These are phyloP conservation scores for Yamadazyma buinensis DNA, from an alignment of 1,139 yeast species.

Conservation along the genomic window DNA sequence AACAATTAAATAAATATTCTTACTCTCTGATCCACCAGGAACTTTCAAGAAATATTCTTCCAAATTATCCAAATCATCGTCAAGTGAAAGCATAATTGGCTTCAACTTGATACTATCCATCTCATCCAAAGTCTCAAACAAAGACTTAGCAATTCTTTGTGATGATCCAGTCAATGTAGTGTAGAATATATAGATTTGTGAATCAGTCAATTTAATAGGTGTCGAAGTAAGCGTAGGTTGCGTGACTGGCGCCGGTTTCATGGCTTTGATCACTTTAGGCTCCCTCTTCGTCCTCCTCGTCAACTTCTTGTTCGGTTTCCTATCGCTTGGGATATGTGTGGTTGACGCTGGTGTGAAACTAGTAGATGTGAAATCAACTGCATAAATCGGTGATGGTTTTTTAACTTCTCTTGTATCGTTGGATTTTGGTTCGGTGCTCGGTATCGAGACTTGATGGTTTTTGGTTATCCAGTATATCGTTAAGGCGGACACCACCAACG, in stretches of 20 bases:
- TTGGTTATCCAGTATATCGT: conserved; percentile 2
- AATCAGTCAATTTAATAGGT: conserved; percentile 31
- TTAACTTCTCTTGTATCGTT: neutral
- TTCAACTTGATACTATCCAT: conserved; percentile 29
- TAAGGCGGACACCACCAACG: conserved; percentile 14
- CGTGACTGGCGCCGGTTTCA: conserved; percentile 21
- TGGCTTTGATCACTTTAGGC: conserved; percentile 40
- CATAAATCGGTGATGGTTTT: conserved; percentile 33
- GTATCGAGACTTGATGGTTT: neutral
- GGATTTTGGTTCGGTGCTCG: neutral
- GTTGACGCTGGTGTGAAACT: conserved; percentile 24
- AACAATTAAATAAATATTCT: conserved; percentile 64
- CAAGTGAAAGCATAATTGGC: conserved; percentile 63
- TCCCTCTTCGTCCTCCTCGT: conserved; percentile 15
- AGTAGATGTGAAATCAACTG: conserved; percentile 43
- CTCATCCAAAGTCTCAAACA: conserved; percentile 33
- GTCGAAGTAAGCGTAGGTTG: conserved; percentile 29
- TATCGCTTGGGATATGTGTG: conserved; percentile 13
- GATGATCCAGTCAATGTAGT: conserved; percentile 85
- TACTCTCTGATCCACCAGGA: conserved; percentile 33
- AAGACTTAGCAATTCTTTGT: conserved; percentile 58
- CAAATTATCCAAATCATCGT: conserved; percentile 79
- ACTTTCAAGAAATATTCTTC: conserved; percentile 77
- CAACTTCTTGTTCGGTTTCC: neutral
- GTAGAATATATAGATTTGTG: conserved; percentile 64